phyloP scores from a whole-genome alignment of 2,329 filamentous ascomycete genomes.

The Penicillium janthinellum region DNA sequence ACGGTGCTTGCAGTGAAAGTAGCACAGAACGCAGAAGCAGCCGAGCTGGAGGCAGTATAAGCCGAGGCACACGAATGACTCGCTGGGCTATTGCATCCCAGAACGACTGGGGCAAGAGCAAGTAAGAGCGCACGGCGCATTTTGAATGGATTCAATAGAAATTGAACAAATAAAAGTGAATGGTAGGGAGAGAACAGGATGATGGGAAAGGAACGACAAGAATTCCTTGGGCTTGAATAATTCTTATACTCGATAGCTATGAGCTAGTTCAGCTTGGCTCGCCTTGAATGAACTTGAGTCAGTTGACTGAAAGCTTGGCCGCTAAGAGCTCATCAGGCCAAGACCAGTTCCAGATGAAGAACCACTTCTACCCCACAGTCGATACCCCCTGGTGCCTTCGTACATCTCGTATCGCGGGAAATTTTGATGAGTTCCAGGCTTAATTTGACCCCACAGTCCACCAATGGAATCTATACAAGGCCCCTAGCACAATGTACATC shows the following conservation, averaged over 20 bases:
- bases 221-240: background rate
- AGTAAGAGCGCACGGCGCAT: slow-evolving; percentile 31
- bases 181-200: background rate
- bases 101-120: slow-evolving; percentile 24
- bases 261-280: background rate
- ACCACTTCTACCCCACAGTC: too few species aligned
- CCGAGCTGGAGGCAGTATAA: slow-evolving; percentile 26
- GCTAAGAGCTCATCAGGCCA: background rate
- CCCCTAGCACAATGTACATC: background rate
- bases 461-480: background rate
- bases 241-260: background rate
- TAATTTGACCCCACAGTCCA: background rate
- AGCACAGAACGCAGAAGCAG: slow-evolving; percentile 26
- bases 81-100: slow-evolving; percentile 25
- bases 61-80: slow-evolving; percentile 27
- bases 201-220: background rate
- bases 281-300: background rate
- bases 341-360: background rate
- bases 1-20: slow-evolving; percentile 28
- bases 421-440: too few species aligned
- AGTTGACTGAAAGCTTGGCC: background rate
- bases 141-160: slow-evolving; percentile 18
- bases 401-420: too few species aligned
- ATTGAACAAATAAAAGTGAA: slow-evolving; percentile 6
- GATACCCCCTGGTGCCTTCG: too few species aligned